Base-by-base conservation (phyloP, 306 rosid genomes). In the Canavalia gladiata region DNA sequence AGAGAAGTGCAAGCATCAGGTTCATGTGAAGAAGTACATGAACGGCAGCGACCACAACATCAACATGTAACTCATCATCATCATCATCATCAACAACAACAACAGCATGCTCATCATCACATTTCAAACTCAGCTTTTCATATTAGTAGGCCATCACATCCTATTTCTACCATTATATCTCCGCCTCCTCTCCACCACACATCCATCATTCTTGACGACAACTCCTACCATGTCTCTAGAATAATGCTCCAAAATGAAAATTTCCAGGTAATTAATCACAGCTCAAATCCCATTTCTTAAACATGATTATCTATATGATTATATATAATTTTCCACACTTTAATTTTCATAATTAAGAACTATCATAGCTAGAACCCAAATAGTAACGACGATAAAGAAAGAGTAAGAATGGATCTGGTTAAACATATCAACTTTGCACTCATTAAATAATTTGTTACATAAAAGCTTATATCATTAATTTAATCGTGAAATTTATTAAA, bases 121-220 rank as follows among this genome's bases (percentile, higher is more conserved):
- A 76, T 89, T 66, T 86, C 89, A 55, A 89, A 71, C 43, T 41
- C 97, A 50, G 85, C 86, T 59, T 93, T 95, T 74, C 93, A 95
- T 86, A 81, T 93, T 30, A 90, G 77, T 56, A 87, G 92, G 74
- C 97, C 97, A 13, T 85, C 91, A 0, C 91, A 89, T 85, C 90
- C 93, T 39, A 88, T 90, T 49, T 92, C 98, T 18, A 84, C 91
- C 81, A 89, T 91, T 50, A 89, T 92, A 78, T 76, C 97, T 77
- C 95, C 91, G 4, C 86, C 97, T 75, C 93, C 97, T 6, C 97
- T 90, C 52, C 94, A 88, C 71, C 97, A 90, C 58, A 80, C 90
- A 55, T 93, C 99, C 82, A 83, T 91, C 77, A 87, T 93, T 54
- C 94, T 92, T 9, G 97, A 92, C 50, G 97, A 90, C 70, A 88